Base-by-base conservation (phyloP, 331 rosid genomes). In the Prunus yedoensis region DNA sequence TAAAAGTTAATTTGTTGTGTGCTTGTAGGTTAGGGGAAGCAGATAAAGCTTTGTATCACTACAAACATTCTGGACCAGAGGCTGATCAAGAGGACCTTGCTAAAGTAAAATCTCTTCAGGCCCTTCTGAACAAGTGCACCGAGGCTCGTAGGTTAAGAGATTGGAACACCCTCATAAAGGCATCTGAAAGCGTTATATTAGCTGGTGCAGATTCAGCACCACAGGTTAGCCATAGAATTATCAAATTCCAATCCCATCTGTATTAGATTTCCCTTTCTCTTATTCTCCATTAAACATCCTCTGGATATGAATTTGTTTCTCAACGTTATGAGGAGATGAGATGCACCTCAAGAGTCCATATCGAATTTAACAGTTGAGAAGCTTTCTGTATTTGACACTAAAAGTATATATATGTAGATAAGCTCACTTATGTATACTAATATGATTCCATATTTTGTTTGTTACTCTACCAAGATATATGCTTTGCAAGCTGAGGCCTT, bases 151-250 rank as follows among this genome's bases (percentile, higher is more conserved):
- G 88, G 67, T 20, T 85, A 74, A 76, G 91, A 79, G 96, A 93
- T 52, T 93, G 97, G 96, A 93, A 83, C 83, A 87, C 91, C 23
- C 51, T 93, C 50, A 79, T 83, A 14, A 90, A 79, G 84, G 90
- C 83, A 81, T 76, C 91, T 14, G 68, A 47, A 43, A 25, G 18
- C 1, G 83, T 84, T 17, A 82, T 93, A 35, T 79, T 84, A 63
- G 81, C 86, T 17, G 94, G 96, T n/a, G 96, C 97, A 67, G 91
- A 90, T 79, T 90, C 94, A 53, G 94, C 94, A 14, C 96, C 97
- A 25, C 93, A 77, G 86, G 97, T 89, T 5, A 71, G 78, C 28
- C 63, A 81, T 38, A 4, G 8, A 3, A 16, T 30, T 71, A 43
- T 62, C 14, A 16, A 72, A 41, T 72, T 57, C 23, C 12, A 15